A percentile compares a stretch with the other conserved stretches of the same genome.
phyloP scores from a whole-genome alignment of 768 basidiomycete genomes.

The Boletus vinaceobasis region DNA sequence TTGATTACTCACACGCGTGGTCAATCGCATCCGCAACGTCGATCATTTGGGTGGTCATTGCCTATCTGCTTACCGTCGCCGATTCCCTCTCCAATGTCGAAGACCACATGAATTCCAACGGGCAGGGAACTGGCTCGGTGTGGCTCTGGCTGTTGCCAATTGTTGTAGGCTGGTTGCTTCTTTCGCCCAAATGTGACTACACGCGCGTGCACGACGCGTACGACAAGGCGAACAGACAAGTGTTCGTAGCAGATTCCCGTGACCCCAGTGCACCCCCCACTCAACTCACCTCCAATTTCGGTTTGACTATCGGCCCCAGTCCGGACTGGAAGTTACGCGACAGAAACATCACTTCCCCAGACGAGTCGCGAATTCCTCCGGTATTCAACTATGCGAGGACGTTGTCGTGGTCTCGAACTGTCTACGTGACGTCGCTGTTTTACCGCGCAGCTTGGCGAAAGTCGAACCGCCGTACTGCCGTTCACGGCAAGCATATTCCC shows the following conservation, averaged over 20 bases:
- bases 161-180: conserved; percentile 39
- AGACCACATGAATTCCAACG: conserved; percentile 29
- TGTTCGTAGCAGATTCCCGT: neutral
- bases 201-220: conserved; percentile 24
- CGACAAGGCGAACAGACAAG: conserved; percentile 10
- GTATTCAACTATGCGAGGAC: conserved; percentile 24
- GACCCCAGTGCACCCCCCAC: neutral
- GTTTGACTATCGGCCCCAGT: conserved; percentile 14
- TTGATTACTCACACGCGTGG: conserved; percentile 42
- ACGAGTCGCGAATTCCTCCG: conserved; percentile 24
- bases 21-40: conserved; percentile 37
- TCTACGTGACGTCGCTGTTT: conserved; percentile 10
- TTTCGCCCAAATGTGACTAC: conserved; percentile 40
- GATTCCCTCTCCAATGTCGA: conserved; percentile 16
- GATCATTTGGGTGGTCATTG: conserved; percentile 44
- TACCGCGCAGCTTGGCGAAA: conserved; percentile 17
- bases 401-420: conserved; percentile 19
- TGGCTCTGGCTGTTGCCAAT: conserved; percentile 46
- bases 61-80: conserved; percentile 30
- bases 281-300: conserved; percentile 2
- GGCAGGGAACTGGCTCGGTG: conserved; percentile 37
- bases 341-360: conserved; percentile 12
- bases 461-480: neutral
- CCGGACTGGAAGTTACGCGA: neutral
- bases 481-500: neutral